Evolutionary conservation across 306 rosid genomes (phyloP).

Genomic region (Medicago truncatula): DNA sequence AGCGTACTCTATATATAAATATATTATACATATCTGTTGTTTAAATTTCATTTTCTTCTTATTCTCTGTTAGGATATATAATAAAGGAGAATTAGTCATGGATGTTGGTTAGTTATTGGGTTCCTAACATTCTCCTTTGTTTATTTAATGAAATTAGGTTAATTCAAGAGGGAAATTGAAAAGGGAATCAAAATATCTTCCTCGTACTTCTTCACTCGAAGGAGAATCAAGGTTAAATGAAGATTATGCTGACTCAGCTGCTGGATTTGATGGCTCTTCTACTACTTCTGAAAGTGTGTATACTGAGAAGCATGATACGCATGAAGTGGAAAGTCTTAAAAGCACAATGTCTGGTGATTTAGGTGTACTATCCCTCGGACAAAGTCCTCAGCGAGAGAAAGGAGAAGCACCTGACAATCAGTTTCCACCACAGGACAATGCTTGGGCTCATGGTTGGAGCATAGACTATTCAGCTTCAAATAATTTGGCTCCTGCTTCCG

Average conservation of each 20-base stretch:
- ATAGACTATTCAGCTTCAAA: slow-evolving; percentile 66
- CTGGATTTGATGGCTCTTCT: slow-evolving; percentile 89
- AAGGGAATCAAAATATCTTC: slow-evolving; percentile 61
- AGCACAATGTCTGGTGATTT: slow-evolving; percentile 71
- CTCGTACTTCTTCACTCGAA: slow-evolving; percentile 58
- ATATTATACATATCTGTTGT: background rate
- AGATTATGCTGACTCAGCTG: slow-evolving; percentile 79
- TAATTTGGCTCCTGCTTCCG: slow-evolving; percentile 65
- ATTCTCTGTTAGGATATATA: background rate
- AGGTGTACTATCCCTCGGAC: slow-evolving; percentile 65
- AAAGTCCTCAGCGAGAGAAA: slow-evolving; percentile 74
- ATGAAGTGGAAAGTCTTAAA: slow-evolving; percentile 84
- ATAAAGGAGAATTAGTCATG: no score
- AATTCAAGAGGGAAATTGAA: slow-evolving; percentile 71
- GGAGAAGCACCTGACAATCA: slow-evolving; percentile 62
- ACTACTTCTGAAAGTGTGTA: slow-evolving; percentile 84
- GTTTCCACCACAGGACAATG: slow-evolving; percentile 59
- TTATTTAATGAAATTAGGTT: slow-evolving; percentile 57
- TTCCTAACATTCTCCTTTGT: slow-evolving; percentile 16
- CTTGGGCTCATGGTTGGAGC: slow-evolving; percentile 80
- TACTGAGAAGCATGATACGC: slow-evolving; percentile 83
- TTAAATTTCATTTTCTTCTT: slow-evolving; percentile 33
- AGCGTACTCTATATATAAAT: slow-evolving; percentile 6
- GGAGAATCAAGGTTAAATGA: slow-evolving; percentile 67
- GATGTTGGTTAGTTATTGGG: no score